These are phyloP conservation scores for Chytriomyces sp. DNA, from an alignment of 192 early-diverging fungal species.

Conservation along the genomic window DNA sequence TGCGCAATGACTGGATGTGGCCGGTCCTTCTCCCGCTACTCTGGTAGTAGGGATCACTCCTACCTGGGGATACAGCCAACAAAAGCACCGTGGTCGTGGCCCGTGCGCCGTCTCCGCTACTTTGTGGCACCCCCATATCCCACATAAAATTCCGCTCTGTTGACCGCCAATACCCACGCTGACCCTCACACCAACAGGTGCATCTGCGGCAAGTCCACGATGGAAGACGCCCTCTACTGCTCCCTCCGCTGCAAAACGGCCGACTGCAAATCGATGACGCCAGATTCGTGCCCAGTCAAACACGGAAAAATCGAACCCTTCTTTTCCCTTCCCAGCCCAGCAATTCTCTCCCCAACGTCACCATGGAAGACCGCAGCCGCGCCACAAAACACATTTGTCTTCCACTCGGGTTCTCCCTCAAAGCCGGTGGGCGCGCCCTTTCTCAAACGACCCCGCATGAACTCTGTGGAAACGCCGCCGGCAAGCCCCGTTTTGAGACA, in stretches of 20 bases:
- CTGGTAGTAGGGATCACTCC: no score
- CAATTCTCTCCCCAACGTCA: no score
- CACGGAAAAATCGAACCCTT: not conserved
- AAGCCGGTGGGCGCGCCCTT: not conserved
- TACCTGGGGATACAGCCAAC: not conserved
- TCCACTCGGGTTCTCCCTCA: not conserved
- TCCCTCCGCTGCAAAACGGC: not conserved
- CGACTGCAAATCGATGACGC: not conserved
- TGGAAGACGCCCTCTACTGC: conserved; percentile 11
- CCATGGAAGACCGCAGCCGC: not conserved
- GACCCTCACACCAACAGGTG: conserved; percentile 16
- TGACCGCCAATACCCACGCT: no score
- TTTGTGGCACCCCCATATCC: not conserved
- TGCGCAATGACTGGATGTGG: no score
- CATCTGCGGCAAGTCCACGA: not conserved
- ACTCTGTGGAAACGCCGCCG: not conserved
- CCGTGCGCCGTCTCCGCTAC: not conserved
- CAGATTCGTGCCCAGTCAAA: not conserved
- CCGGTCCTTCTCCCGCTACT: no score
- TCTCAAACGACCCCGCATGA: conserved; percentile 7
- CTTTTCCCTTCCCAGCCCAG: not conserved
- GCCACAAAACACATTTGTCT: not conserved
- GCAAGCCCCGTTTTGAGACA: not conserved
- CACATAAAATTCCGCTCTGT: no score
- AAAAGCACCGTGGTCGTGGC: not conserved